phyloP scores from a whole-genome alignment of 129 eudicot species.

The Sambucus nigra region DNA sequence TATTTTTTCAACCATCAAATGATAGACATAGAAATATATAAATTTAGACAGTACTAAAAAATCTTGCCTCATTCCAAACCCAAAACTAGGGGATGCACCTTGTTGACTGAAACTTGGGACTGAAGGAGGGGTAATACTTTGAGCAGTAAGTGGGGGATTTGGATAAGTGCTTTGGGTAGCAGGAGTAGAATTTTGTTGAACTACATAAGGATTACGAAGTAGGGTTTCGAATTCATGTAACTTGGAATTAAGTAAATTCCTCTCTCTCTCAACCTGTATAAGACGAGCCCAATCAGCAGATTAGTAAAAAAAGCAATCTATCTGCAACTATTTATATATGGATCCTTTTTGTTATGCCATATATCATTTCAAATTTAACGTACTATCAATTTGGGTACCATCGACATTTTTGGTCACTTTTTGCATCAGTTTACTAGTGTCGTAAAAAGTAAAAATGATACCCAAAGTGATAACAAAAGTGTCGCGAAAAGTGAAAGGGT shows the following conservation, averaged over 20 bases:
- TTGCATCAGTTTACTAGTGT: too few relatives aligned
- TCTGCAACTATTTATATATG: too few relatives aligned
- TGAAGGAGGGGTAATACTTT: conserved; percentile 41
- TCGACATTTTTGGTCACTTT: too few relatives aligned
- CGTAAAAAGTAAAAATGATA: too few relatives aligned
- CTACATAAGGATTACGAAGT: conserved; percentile 49
- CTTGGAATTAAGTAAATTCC: conserved; percentile 60
- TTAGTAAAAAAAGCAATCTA: background rate
- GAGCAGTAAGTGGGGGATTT: conserved; percentile 31
- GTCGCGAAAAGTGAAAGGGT: too few relatives aligned
- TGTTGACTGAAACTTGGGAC: conserved; percentile 71
- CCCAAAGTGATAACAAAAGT: too few relatives aligned
- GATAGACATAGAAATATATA: too few relatives aligned
- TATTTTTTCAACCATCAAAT: too few relatives aligned
- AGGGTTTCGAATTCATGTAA: conserved; percentile 62
- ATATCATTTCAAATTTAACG: too few relatives aligned
- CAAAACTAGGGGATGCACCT: conserved; percentile 33
- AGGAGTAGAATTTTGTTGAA: conserved; percentile 35
- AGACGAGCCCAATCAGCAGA: conserved; percentile 8
- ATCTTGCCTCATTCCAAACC: conserved; percentile 45
- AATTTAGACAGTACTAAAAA: conserved; percentile 1
- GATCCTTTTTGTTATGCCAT: too few relatives aligned
- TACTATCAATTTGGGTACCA: too few relatives aligned
- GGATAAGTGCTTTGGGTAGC: conserved; percentile 37
- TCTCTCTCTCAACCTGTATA: conserved; percentile 78